Evolutionary conservation across 73 alveolate species (phyloP).

Genomic region (Effrenium voratum): DNA sequence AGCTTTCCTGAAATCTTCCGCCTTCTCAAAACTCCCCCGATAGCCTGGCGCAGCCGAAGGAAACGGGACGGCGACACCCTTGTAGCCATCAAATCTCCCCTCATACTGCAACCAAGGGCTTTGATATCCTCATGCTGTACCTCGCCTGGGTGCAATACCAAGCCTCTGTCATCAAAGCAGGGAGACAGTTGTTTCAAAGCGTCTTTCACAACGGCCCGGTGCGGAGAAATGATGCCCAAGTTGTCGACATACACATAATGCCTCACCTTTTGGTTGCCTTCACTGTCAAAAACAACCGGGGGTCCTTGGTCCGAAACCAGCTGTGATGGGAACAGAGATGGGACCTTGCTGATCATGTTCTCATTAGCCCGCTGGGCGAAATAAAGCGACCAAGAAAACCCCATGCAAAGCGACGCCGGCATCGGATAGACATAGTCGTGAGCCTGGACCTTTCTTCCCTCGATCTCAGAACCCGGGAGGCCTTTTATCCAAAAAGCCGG

Average conservation of each 20-base stretch:
- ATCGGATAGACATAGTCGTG: background rate
- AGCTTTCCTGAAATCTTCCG: background rate
- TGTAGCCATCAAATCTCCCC: background rate
- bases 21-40: background rate
- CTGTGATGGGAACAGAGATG: background rate
- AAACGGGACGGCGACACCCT: background rate
- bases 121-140: background rate
- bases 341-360: background rate
- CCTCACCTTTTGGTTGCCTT: background rate
- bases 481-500: background rate
- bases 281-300: background rate
- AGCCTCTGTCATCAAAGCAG: background rate
- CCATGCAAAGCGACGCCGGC: background rate
- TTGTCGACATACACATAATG: constrained; percentile 23
- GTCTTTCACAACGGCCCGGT: background rate
- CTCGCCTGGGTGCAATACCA: background rate
- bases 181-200: background rate
- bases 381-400: background rate
- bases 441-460: background rate
- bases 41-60: background rate
- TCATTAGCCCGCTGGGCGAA: background rate
- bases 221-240: background rate
- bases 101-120: background rate
- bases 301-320: background rate
- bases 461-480: background rate